These are phyloP conservation scores for Strigomonas culicis DNA, from an alignment of 208 protist species.

Conservation along the genomic window DNA sequence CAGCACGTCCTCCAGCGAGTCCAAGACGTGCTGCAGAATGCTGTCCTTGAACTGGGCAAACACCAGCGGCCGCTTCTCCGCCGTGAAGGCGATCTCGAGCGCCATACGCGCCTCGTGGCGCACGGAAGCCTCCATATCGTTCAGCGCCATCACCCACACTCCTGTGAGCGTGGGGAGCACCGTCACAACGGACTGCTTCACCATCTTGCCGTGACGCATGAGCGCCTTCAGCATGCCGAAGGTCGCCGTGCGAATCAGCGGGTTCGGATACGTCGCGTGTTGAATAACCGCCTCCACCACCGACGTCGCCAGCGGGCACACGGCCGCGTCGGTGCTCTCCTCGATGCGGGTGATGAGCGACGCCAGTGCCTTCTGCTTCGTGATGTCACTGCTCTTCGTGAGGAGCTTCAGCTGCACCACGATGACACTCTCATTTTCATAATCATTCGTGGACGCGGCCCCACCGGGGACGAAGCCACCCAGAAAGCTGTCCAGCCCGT, in stretches of 20 bases:
- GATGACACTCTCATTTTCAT: slow-evolving; percentile 42
- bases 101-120: slow-evolving; percentile 41
- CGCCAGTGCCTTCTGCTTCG: slow-evolving; percentile 78
- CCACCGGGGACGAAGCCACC: slow-evolving; percentile 37
- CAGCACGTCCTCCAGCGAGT: slow-evolving; percentile 34
- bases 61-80: slow-evolving; percentile 56
- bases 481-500: slow-evolving; percentile 64
- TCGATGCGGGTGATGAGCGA: slow-evolving; percentile 39
- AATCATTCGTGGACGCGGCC: slow-evolving; percentile 1
- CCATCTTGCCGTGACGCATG: slow-evolving; percentile 36
- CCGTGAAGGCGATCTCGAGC: slow-evolving; percentile 56
- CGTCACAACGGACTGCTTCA: slow-evolving; percentile 37
- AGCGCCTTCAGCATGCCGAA: slow-evolving; percentile 53
- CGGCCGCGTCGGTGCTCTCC: slow-evolving; percentile 21
- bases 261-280: slow-evolving; percentile 64
- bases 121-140: slow-evolving; percentile 72
- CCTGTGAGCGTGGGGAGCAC: slow-evolving; percentile 48
- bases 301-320: slow-evolving; percentile 43
- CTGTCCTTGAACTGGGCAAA: slow-evolving; percentile 53
- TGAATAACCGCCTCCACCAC: slow-evolving; percentile 57
- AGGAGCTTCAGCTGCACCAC: slow-evolving; percentile 63
- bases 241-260: slow-evolving; percentile 46
- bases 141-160: slow-evolving; percentile 76
- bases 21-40: slow-evolving; percentile 41
- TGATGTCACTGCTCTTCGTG: slow-evolving; percentile 79